Evolutionary conservation across 169 alveolate species (phyloP).

Genomic region (Perkinsus chesapeaki): DNA sequence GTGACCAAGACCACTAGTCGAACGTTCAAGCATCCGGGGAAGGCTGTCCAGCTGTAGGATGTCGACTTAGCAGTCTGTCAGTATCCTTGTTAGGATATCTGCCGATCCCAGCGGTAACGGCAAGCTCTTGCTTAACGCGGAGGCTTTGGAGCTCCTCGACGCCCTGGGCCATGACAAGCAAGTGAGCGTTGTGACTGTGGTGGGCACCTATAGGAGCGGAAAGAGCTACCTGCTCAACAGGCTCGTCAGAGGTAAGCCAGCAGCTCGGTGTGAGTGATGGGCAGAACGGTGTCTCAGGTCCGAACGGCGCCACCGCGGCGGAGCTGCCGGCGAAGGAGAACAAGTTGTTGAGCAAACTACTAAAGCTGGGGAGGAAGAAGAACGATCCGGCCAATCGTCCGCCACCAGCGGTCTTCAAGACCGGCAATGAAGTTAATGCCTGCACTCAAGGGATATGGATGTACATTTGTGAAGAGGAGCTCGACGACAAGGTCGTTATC

Average conservation of each 20-base stretch:
- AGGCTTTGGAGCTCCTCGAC: neutral
- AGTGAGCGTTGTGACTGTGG: neutral
- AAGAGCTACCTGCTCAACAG: neutral
- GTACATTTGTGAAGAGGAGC: slow-evolving; percentile 13
- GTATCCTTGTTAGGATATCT: neutral
- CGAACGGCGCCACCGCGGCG: neutral
- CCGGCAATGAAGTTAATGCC: slow-evolving; percentile 55
- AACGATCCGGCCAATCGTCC: neutral
- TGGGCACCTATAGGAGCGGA: neutral
- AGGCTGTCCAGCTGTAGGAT: neutral
- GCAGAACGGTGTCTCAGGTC: neutral
- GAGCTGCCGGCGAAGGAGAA: slow-evolving; percentile 43
- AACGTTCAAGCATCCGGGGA: neutral
- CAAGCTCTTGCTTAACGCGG: neutral
- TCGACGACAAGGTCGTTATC: slow-evolving; percentile 34
- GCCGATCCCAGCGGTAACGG: neutral
- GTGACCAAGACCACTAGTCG: neutral
- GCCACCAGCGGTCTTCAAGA: slow-evolving; percentile 26
- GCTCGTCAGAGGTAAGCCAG: neutral
- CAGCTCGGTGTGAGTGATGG: neutral
- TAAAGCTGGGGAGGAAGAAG: slow-evolving; percentile 26
- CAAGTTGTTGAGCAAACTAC: slow-evolving; percentile 26
- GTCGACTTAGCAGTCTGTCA: neutral
- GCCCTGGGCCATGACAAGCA: neutral
- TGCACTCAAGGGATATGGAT: slow-evolving; percentile 49